Evolutionary conservation across 2,329 filamentous ascomycete species (phyloP), one percentile per base, ranked within the genome.

Genomic region (Diaporthe caulivora): DNA sequence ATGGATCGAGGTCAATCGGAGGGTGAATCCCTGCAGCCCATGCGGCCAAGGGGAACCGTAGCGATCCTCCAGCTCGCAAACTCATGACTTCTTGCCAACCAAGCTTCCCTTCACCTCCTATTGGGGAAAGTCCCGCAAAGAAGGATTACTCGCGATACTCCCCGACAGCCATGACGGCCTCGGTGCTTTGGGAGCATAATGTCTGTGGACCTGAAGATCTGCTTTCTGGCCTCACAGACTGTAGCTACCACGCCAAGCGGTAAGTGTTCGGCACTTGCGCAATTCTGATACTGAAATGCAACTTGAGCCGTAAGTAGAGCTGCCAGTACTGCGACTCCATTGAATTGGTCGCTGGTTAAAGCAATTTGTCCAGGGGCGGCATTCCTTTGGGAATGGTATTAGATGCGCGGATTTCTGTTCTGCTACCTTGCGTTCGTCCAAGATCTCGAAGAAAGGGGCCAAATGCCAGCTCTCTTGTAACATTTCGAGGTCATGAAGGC

Each of bases 361-460:
- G 62, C 64, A n/a, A 58, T 73, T 47, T 64, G 62, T 70, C 71
- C 70, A 21, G 3, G 10, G 29, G 11, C 37, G 31, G 21, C 24
- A 37, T 11, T 5, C 29, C 24, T 10, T 70, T 18, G 58, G 54
- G 8, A 29, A 24, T 31, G 40, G 17, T 18, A 31, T n/a, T 18
- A 21, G 40, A 47, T 15, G 10, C 24, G 40, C 0, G 18, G 26
- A 40, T 13, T 62, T n/a, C 34, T 42, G 37, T 17, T 44, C 2
- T 24, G 40, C 57, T 77, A 88, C 87, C 80, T 86, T 79, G 26
- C 87, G 87, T 3, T 79, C 78, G 71, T 90, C 87, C 3, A 91
- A 78, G 80, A 87, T 86, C 0, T 80, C 78, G 72, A 90, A 90
- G 0, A n/a, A 87, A 87, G n/a, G 89, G 84, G 0, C 89, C 88